Evolutionary conservation across 1,284 basidiomycete species (phyloP), one percentile per base, ranked within the genome.

Genomic region (Leccinum pallidistipes): DNA sequence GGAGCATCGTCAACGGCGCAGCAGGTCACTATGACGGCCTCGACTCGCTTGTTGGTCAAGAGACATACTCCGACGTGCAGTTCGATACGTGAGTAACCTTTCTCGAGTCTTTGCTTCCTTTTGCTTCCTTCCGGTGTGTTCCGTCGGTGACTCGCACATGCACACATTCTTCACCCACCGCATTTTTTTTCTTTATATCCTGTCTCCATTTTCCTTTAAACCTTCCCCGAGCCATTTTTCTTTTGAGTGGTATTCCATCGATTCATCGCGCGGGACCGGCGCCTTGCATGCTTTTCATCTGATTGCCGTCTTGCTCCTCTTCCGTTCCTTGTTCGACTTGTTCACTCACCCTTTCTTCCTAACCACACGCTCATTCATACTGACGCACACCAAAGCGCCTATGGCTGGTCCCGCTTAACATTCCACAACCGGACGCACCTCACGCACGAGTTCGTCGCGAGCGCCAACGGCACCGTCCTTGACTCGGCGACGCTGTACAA

Each of bases 1-100:
- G 72, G 70, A 74, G 62, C 58, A 74, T 74, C 32, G 9, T 71
- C 51, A 71, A 71, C 32, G 72, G 70, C 9, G 71, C 66, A 0
- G 72, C 62, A 11, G 72, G 72, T 21, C 70, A 74, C 38, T 71
- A 71, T 9, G 71, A 71, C 32, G 72, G 72, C 6, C 72, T 73
- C 24, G 71, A 74, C 53, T 14, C 63, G 2, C 54, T 74, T 18
- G 49, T 67, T 14, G 3, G 0, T 0, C 1, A 34, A 6, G 60
- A 63, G 0, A 56, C 58, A 21, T 74, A 55, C 11, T 29, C 59
- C 1, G 69, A 58, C 14, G 11, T 58, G 1, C 57, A 59, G 2
- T 57, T 29, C 1, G 68, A 71, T 55, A 43, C n/a, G 72, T 74
- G 58, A 54, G 69, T 66, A 0, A n/a, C 0, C 5, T 32, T 11